Base-by-base conservation (phyloP, 2,329 filamentous ascomycete genomes). In the Penicillium glabrum region DNA sequence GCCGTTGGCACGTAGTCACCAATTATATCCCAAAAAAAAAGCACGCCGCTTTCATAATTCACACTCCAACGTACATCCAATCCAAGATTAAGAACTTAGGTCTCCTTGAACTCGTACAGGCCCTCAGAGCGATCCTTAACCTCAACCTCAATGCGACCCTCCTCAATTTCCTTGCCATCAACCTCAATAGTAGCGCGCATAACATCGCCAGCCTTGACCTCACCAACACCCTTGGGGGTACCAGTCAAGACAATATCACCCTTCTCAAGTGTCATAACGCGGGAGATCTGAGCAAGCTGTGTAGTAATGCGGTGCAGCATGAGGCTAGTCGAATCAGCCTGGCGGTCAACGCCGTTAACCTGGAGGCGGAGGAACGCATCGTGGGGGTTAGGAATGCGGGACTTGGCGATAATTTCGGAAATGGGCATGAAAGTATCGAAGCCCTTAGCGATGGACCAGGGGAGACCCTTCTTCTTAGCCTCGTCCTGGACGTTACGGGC, bases 351-450 rank as follows among this genome's bases (percentile, higher is more conserved):
- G 62, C 86, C 85, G 75, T 97, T 96, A 70, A 99, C 90, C 51
- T 83, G 87, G 56, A 99, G 83, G 75, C 89, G 96, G 60, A 99
- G 79, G 77, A 96, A 89, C 19, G 91, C 87, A 68, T 93, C 86
- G 74, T 98, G 93, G 31, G 95, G 95, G 77, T 98, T 86, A 13
- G 89, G 84, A 65, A 99, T 91, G 63, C 83, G 82, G 35, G 84
- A 81, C 79, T 96, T 96, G 65, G 86, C 81, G 68, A 99, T 96
- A 54, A 90, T 81, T 62, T 88, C 81, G 74, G 89, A 91, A 70
- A 99, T 84, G 57, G 95, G 95, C 51, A 96, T 83, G 80, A 99
- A 99, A 3, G 95, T 98, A 75, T 99, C 95, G 73, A 98, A 99
- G 46, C 95, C 95, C 81, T 99, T 99, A 66, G 91, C 89, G 64